phyloP scores from a whole-genome alignment of 805 yeast genomes.

The Saccharomycopsis schoenii region DNA sequence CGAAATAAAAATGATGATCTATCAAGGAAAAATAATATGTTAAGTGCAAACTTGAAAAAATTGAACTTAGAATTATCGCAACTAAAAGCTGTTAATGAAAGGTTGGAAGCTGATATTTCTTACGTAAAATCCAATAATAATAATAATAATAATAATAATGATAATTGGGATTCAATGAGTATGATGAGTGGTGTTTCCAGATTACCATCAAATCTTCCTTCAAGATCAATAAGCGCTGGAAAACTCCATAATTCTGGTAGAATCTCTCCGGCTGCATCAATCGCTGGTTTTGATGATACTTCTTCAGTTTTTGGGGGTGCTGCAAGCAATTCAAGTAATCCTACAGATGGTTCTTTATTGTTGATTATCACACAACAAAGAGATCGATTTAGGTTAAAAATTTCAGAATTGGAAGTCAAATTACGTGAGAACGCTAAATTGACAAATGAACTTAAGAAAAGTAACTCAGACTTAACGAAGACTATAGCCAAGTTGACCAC shows the following conservation, averaged over 20 bases:
- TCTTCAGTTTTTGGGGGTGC: slow-evolving; percentile 7
- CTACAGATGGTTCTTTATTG: slow-evolving; percentile 36
- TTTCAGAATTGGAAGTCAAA: slow-evolving; percentile 77
- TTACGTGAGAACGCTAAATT: slow-evolving; percentile 45
- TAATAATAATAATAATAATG: slow-evolving; percentile 29
- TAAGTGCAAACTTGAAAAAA: slow-evolving; percentile 30
- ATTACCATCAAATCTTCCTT: slow-evolving; percentile 26
- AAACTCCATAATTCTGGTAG: slow-evolving; percentile 29
- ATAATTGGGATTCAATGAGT: slow-evolving; percentile 53
- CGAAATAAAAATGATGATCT: slow-evolving; percentile 50
- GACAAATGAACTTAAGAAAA: slow-evolving; percentile 53
- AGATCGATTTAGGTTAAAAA: slow-evolving; percentile 81
- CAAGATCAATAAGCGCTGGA: slow-evolving; percentile 39
- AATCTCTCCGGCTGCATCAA: slow-evolving; percentile 29
- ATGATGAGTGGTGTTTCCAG: slow-evolving; percentile 51
- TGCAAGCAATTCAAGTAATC: slow-evolving; percentile 4
- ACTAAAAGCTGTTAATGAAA: slow-evolving; percentile 39
- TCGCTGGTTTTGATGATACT: slow-evolving; percentile 21
- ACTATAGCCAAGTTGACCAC: slow-evolving; percentile 80
- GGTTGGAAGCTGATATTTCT: slow-evolving; percentile 67
- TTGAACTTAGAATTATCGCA: slow-evolving; percentile 31
- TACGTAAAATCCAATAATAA: slow-evolving; percentile 38
- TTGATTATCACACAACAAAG: slow-evolving; percentile 92
- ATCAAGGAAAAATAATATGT: slow-evolving; percentile 28
- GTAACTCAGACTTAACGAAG: slow-evolving; percentile 49